Evolutionary conservation across 768 basidiomycete species (phyloP).

Genomic region (Infundibulicybe gibba): DNA sequence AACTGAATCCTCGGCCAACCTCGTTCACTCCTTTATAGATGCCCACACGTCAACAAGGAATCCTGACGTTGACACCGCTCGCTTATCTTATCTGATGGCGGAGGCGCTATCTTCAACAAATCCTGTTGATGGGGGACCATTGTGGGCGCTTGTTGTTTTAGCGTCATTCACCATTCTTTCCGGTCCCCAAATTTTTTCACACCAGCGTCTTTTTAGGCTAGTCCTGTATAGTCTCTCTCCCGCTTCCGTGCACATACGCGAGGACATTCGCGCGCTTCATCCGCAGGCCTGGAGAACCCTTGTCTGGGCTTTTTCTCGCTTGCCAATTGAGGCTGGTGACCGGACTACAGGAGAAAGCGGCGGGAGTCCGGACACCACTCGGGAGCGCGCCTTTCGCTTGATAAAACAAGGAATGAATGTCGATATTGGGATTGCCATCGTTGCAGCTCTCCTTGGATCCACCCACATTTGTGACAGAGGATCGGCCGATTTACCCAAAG

Average conservation of each 20-base stretch:
- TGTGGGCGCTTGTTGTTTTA: conserved; percentile 41
- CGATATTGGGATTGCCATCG: conserved; percentile 40
- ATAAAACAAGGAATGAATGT: conserved; percentile 43
- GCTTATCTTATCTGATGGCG: conserved; percentile 22
- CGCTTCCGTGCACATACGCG: conserved; percentile 27
- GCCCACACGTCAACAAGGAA: conserved; percentile 11
- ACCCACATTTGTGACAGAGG: background rate
- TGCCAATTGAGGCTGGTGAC: conserved; percentile 19
- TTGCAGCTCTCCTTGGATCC: conserved; percentile 31
- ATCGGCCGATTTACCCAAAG: conserved; percentile 23
- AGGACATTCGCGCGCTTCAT: conserved; percentile 31
- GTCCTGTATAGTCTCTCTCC: conserved; percentile 29
- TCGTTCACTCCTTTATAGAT: conserved; percentile 23
- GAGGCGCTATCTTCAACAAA: conserved; percentile 21
- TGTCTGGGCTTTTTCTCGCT: conserved; percentile 50
- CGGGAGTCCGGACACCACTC: conserved; percentile 11
- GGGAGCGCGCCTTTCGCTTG: conserved; percentile 34
- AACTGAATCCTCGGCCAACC: conserved; percentile 17
- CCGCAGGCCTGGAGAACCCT: conserved; percentile 50
- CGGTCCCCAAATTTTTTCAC: conserved; percentile 39
- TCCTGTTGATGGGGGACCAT: conserved; percentile 20
- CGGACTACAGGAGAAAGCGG: conserved; percentile 12
- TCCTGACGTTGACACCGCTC: conserved; percentile 2
- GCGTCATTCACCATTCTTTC: conserved; percentile 46
- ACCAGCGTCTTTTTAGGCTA: conserved; percentile 31